Percentiles rank a stretch among this genome's conserved stretches.
Evolutionary conservation across 805 yeast genomes (phyloP).

Genomic region (Metschnikowia baotianmanensis): DNA sequence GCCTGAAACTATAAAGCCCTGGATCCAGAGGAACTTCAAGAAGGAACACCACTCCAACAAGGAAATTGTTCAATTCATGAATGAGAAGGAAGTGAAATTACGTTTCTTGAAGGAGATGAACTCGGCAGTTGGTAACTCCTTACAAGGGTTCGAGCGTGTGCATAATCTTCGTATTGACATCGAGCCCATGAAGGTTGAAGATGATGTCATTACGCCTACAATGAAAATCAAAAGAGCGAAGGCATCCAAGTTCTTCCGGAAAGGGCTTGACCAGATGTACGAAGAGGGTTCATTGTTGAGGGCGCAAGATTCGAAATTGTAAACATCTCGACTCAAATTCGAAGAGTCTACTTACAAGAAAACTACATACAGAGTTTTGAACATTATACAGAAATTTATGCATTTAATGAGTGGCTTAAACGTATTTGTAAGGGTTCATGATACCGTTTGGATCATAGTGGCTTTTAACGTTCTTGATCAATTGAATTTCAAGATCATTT

Average conservation of each 20-base stretch:
- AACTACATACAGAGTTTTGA: background rate
- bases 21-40: conserved; percentile 13
- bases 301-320: conserved; percentile 21
- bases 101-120: conserved; percentile 40
- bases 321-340: background rate
- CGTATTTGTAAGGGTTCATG: conserved; percentile 91
- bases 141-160: conserved; percentile 64
- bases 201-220: conserved; percentile 68
- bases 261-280: conserved; percentile 11
- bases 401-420: conserved; percentile 33
- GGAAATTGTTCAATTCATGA: conserved; percentile 27
- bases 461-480: conserved; percentile 78
- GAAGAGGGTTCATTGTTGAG: conserved; percentile 35
- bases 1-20: conserved; percentile 26
- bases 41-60: conserved; percentile 8
- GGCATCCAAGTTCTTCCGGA: conserved; percentile 26
- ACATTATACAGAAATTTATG: background rate
- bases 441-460: conserved; percentile 89
- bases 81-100: conserved; percentile 28
- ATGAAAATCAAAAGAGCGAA: conserved; percentile 45
- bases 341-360: background rate
- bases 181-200: conserved; percentile 62
- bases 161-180: conserved; percentile 51
- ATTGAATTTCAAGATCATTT: conserved; percentile 60
- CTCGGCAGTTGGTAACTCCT: conserved; percentile 26